Base-by-base conservation (phyloP, 2,329 filamentous ascomycete species). In the Hypocreales sp. region DNA sequence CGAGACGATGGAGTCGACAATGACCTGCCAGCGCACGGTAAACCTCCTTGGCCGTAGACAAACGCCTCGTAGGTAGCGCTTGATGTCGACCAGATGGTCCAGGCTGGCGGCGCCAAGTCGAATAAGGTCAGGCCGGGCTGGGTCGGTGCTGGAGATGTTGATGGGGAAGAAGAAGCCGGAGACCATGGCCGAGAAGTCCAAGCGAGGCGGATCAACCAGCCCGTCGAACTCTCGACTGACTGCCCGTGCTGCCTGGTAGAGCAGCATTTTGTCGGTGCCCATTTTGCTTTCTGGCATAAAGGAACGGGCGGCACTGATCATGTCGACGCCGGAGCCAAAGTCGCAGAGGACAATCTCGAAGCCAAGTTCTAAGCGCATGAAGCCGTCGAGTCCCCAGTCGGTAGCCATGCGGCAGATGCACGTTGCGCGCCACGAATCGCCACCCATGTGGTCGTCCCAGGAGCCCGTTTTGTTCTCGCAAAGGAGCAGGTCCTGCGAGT, bases 331-430 rank as follows among this genome's bases (percentile, higher is more conserved):
- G 3, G 51, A 36, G 8, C 38, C 36, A 24, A 82, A 81, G 28
- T 73, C 54, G 44, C 76, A 82, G 13, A 76, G 54, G 26, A 81
- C 75, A 28, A 79, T 58, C 46, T 82, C 77, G 36, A 80, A 80
- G 0, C 77, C 77, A 12, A 64, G 61, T 41, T 82, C 77, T 61
- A 74, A 74, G 8, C 76, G 63, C 3, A 81, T 47, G 14, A 79
- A 55, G 0, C 72, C 73, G 38, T 79, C 68, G n/a, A 79, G 57
- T 8, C 66, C 66, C 73, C 45, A 68, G 29, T 39, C 47, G 32
- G 24, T 47, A 8, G 65, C 58, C 8, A 76, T 38, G 0, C 58
- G 46, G 44, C 78, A 82, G 2, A 79, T 47, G 2, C 57, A 55
- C 2, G 38, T 26, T 0, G 72, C 74, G 6, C 75, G 66, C 3